phyloP scores from a whole-genome alignment of 495 filamentous ascomycete genomes.

The Pyronema domesticum region DNA sequence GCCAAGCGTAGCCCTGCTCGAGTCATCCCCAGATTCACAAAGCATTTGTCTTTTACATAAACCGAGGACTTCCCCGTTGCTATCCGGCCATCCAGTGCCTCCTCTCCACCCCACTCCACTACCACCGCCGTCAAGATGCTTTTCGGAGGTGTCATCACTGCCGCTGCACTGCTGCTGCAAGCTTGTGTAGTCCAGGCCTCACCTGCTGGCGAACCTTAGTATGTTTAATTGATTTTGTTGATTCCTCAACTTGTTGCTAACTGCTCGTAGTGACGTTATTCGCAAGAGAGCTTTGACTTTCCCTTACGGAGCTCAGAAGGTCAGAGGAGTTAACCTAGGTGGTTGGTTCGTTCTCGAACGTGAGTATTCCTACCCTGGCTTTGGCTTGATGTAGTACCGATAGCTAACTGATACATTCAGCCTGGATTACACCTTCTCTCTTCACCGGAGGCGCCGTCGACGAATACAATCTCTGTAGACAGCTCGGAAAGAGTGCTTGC shows the following conservation, averaged over 20 bases:
- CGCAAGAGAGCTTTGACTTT: conserved; percentile 13
- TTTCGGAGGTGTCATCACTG: background rate
- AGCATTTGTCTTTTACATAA: too few relatives aligned
- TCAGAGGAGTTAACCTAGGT: conserved; percentile 58
- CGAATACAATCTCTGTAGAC: conserved; percentile 40
- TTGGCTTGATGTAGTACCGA: background rate
- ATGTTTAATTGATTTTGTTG: background rate
- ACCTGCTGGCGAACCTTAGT: background rate
- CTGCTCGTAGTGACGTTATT: conserved; percentile 7
- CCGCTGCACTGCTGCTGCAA: background rate
- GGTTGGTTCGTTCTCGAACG: conserved; percentile 61
- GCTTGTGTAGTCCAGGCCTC: background rate
- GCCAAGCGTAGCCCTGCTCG: too few relatives aligned
- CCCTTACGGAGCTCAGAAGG: conserved; percentile 11
- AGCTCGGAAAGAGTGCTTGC: conserved; percentile 35
- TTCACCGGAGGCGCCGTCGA: conserved; percentile 40
- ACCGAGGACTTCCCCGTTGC: too few relatives aligned
- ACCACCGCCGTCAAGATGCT: background rate
- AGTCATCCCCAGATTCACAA: too few relatives aligned
- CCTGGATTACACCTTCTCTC: conserved; percentile 51
- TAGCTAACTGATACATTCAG: conserved; percentile 4
- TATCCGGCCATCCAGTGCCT: too few relatives aligned
- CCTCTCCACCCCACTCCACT: background rate
- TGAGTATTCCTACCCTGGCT: conserved; percentile 2
- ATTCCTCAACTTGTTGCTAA: background rate